These are phyloP conservation scores for Hyphopichia homilentoma DNA, from an alignment of 805 yeast genomes.

Conservation along the genomic window DNA sequence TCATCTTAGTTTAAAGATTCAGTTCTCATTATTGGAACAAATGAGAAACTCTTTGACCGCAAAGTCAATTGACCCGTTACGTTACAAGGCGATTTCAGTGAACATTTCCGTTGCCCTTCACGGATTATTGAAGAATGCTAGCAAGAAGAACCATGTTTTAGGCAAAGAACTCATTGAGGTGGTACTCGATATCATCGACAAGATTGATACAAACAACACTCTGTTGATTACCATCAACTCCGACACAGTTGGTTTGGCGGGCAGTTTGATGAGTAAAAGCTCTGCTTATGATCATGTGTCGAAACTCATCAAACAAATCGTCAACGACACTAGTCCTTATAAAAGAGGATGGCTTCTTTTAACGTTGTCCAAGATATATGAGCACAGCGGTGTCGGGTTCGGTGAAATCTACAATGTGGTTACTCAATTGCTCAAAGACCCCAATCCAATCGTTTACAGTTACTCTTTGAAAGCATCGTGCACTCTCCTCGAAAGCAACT, in stretches of 20 bases:
- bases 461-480: constrained; percentile 64
- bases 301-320: constrained; percentile 53
- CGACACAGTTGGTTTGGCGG: constrained; percentile 53
- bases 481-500: constrained; percentile 52
- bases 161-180: constrained; percentile 38
- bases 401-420: constrained; percentile 51
- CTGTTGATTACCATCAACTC: constrained; percentile 47
- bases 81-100: constrained; percentile 48
- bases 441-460: constrained; percentile 79
- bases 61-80: constrained; percentile 26
- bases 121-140: constrained; percentile 34
- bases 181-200: constrained; percentile 48
- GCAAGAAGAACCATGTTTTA: constrained; percentile 14
- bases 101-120: constrained; percentile 66
- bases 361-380: constrained; percentile 26
- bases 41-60: constrained; percentile 52
- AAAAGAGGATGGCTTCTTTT: constrained; percentile 45
- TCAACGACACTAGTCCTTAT: constrained; percentile 60
- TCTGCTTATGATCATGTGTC: constrained; percentile 12
- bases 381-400: constrained; percentile 24
- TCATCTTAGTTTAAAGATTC: constrained; percentile 69
- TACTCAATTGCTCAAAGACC: constrained; percentile 63
- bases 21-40: constrained; percentile 82
- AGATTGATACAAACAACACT: constrained; percentile 36
- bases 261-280: constrained; percentile 15